Percentiles rank a stretch among this genome's conserved stretches.
Conservation (phyloP, 345 rosid species). For the Citrus medica region DNA sequence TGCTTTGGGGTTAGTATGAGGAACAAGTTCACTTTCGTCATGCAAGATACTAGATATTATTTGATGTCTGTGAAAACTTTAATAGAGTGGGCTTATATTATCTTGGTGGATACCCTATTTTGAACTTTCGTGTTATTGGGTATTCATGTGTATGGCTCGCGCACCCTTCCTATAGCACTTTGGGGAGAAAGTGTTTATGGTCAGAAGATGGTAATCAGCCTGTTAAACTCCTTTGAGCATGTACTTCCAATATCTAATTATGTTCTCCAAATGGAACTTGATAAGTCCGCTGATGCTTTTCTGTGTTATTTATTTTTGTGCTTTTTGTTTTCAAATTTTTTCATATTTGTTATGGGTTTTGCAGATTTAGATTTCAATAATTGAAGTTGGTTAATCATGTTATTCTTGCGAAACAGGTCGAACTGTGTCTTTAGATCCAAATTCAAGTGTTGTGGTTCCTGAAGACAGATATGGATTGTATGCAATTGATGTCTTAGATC, state of each 20-base stretch:
- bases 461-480: constrained; percentile 82
- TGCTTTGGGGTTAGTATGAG: not conserved
- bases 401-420: constrained; percentile 49
- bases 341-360: not conserved
- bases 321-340: not conserved
- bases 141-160: not conserved
- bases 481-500: constrained; percentile 91
- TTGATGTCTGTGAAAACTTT: not conserved
- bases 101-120: not conserved
- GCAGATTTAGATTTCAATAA: not conserved
- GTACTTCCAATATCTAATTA: not conserved
- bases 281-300: not conserved
- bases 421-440: constrained; percentile 66
- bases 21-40: not conserved
- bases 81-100: not conserved
- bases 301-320: not conserved
- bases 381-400: not conserved
- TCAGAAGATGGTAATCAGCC: not conserved
- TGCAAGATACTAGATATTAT: not conserved
- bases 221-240: not conserved
- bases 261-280: not conserved
- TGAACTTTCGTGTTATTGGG: not conserved
- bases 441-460: constrained; percentile 67
- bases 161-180: not conserved
- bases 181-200: not conserved